phyloP scores from a whole-genome alignment of 768 basidiomycete species.

The Trametes maxima region DNA sequence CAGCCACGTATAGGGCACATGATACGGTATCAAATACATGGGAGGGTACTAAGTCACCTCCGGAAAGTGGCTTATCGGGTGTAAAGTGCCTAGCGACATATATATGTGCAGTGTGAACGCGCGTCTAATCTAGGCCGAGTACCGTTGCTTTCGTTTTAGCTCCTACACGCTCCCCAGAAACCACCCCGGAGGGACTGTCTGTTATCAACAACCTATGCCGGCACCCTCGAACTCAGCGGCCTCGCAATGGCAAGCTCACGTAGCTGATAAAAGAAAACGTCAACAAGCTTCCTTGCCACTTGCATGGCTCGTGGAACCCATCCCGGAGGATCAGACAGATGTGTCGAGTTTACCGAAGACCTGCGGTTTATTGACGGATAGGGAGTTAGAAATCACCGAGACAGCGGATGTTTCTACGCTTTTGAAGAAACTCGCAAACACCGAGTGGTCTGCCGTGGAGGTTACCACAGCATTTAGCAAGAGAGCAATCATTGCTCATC shows the following conservation, averaged over 20 bases:
- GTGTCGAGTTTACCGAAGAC: constrained; percentile 54
- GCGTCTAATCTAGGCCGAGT: too few species aligned
- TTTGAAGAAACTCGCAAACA: constrained; percentile 51
- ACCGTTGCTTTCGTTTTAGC: too few species aligned
- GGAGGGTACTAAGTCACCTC: too few species aligned
- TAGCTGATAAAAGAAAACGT: constrained; percentile 19
- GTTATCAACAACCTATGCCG: not conserved
- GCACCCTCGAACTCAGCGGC: not conserved
- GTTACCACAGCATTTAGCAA: constrained; percentile 46
- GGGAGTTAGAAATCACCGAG: constrained; percentile 66
- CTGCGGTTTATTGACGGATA: constrained; percentile 54
- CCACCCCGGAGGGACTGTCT: too few species aligned
- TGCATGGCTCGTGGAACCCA: constrained; percentile 57
- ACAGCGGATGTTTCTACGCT: constrained; percentile 45
- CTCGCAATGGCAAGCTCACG: constrained; percentile 14
- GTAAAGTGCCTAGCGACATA: too few species aligned
- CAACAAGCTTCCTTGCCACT: constrained; percentile 60
- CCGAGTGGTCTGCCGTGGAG: constrained; percentile 59
- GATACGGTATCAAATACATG: too few species aligned
- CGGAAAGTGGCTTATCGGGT: too few species aligned
- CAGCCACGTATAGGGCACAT: too few species aligned
- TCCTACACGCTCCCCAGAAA: too few species aligned
- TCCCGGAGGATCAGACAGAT: constrained; percentile 47
- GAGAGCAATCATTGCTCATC: constrained; percentile 49
- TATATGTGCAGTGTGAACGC: too few species aligned